phyloP scores from a whole-genome alignment of 2,329 filamentous ascomycete genomes.

The Nigrospora osmanthi region DNA sequence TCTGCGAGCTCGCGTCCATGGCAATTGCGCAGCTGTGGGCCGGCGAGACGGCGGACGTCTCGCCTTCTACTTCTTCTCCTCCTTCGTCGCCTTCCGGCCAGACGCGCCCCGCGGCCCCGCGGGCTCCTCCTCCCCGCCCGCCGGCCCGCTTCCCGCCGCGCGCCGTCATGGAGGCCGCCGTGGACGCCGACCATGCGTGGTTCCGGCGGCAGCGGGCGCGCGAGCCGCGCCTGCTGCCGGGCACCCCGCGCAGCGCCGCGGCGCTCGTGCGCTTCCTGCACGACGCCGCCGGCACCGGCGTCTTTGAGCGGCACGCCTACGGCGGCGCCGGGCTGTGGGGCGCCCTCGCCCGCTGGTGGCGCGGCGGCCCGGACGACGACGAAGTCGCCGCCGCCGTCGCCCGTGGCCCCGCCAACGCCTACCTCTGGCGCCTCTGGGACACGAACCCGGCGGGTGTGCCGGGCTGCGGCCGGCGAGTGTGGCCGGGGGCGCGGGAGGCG shows the following conservation, averaged over 20 bases:
- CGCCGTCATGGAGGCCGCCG: constrained; percentile 14
- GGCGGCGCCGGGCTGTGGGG: constrained; percentile 10
- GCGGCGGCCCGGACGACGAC: no score
- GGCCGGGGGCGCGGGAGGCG: constrained; percentile 12
- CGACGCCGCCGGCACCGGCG: constrained; percentile 14
- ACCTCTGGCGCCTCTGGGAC: constrained; percentile 17
- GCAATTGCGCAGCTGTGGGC: constrained; percentile 23
- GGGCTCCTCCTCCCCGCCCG: not conserved
- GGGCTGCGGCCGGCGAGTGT: constrained; percentile 15
- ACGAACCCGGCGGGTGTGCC: constrained; percentile 15
- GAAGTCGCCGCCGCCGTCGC: not conserved
- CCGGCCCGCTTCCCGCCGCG: constrained; percentile 11
- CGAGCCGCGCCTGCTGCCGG: constrained; percentile 11
- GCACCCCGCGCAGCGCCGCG: constrained; percentile 7
- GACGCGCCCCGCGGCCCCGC: no score
- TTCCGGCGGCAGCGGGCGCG: constrained; percentile 13
- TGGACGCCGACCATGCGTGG: constrained; percentile 17
- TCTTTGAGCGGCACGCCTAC: constrained; percentile 17
- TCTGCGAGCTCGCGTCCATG: constrained; percentile 24
- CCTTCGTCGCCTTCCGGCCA: no score
- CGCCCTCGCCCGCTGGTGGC: no score
- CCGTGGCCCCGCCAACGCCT: constrained; percentile 15
- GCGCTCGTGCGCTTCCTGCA: constrained; percentile 17
- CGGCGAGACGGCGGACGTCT: constrained; percentile 4
- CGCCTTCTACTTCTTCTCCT: no score